Percentiles rank a stretch among this genome's conserved stretches.
These are phyloP conservation scores for Globisporangium orthogonon DNA, from an alignment of 352 stramenopile species.

Conservation along the genomic window DNA sequence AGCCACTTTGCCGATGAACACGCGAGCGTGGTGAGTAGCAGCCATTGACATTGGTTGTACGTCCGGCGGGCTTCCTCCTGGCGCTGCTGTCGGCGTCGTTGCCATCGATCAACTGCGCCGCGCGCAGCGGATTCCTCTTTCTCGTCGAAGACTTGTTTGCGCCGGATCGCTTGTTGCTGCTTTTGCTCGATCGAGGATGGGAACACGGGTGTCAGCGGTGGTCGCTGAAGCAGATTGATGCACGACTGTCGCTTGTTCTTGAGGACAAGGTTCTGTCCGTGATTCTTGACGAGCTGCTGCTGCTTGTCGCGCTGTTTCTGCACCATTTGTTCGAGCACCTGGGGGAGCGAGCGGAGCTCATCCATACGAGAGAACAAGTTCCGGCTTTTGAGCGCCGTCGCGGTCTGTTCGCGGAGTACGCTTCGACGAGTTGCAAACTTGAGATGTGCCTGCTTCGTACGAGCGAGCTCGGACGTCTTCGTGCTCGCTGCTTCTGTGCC, in stretches of 20 bases:
- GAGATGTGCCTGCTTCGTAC: constrained; percentile 9
- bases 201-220: constrained; percentile 44
- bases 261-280: constrained; percentile 44
- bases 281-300: constrained; percentile 27
- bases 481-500: neutral
- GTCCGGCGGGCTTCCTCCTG: constrained; percentile 23
- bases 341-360: constrained; percentile 45
- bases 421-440: constrained; percentile 37
- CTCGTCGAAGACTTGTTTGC: constrained; percentile 49
- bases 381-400: constrained; percentile 38
- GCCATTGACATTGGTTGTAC: constrained; percentile 53
- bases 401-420: constrained; percentile 39
- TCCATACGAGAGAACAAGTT: constrained; percentile 49
- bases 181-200: constrained; percentile 49
- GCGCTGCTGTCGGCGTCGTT: constrained; percentile 30
- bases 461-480: neutral
- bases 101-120: constrained; percentile 42
- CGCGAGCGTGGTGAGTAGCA: constrained; percentile 37
- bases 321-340: constrained; percentile 45
- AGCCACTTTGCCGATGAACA: constrained; percentile 31
- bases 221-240: constrained; percentile 35
- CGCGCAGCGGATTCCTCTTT: constrained; percentile 30
- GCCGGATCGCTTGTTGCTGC: constrained; percentile 29
- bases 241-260: constrained; percentile 37
- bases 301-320: constrained; percentile 24